Evolutionary conservation across 306 rosid genomes (phyloP).

Genomic region (Rosa persica): DNA sequence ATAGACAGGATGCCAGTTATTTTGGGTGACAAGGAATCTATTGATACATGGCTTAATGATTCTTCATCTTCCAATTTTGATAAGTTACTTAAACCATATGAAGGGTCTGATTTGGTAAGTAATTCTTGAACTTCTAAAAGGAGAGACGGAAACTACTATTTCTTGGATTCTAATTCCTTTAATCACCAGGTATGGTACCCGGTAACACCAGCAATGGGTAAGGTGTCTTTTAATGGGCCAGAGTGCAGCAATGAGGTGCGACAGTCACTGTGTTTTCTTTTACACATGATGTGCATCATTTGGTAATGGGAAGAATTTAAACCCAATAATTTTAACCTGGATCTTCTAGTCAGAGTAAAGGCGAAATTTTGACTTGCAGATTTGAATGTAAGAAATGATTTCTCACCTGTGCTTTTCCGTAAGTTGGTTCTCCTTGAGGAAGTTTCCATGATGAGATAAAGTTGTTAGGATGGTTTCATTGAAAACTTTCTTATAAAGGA

Average conservation of each 20-base stretch:
- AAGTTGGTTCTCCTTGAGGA: background rate
- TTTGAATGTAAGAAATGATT: slow-evolving; percentile 2
- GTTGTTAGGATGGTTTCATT: background rate
- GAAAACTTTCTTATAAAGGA: background rate
- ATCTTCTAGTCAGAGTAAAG: background rate
- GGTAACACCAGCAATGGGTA: slow-evolving; percentile 81
- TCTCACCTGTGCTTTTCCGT: background rate
- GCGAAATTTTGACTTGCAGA: background rate
- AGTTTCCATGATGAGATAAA: slow-evolving; percentile 1
- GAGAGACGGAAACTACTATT: background rate
- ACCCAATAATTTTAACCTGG: background rate
- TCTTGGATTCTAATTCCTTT: slow-evolving; percentile 1
- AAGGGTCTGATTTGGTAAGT: slow-evolving; percentile 75
- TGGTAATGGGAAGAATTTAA: background rate
- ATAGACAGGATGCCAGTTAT: slow-evolving; percentile 95
- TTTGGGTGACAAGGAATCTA: slow-evolving; percentile 67
- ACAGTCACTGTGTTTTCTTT: background rate
- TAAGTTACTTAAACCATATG: slow-evolving; percentile 66
- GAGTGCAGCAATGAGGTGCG: slow-evolving; percentile 85
- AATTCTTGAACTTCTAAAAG: slow-evolving; percentile 14
- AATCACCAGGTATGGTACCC: slow-evolving; percentile 77
- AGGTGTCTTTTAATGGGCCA: slow-evolving; percentile 78
- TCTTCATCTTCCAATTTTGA: slow-evolving; percentile 51
- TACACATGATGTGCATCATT: background rate
- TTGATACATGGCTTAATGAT: slow-evolving; percentile 66